Base-by-base conservation (phyloP, 768 basidiomycete genomes). In the Xerocomellus chrysenteron region DNA sequence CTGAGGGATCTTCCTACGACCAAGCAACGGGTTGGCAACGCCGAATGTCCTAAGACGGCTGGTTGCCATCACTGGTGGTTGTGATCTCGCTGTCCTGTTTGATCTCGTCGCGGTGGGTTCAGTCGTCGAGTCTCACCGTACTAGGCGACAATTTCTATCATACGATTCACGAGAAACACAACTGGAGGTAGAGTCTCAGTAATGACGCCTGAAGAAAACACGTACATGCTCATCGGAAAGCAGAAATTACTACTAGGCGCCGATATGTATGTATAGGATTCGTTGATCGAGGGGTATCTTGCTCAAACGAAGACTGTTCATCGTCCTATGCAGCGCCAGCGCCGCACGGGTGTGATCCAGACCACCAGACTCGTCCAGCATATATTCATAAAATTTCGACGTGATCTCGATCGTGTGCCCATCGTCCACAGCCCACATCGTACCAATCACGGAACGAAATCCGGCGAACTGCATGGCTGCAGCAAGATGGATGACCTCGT, bases 351-450 rank as follows among this genome's bases (percentile, higher is more conserved):
- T 52, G 39, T 50, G 52, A 39, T 60, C 58, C 24, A 56, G 11
- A 16, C 28, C 36, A 5, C 46, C 56, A n/a, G 42, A 28, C 21
- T 40, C 50, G 26, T 46, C 58, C 2, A 58, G 3, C 42, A 60
- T 35, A 3, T 46, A 6, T 5, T 32, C 26, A 30, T 60, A 58
- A 39, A 60, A 60, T 11, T 11, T 26, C 0, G 46, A 49, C 11
- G 47, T 45, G 13, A 54, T 43, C 35, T 19, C 33, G 7, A 26
- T 41, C 9, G 47, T 32, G 24, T 53, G 43, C 14, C 17, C 47
- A 28, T 60, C 56, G n/a, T 58, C 59, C 44, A 58, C 59, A 10
- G 51, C 56, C 51, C 51, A 60, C 59, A 60, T 58, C 35, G 52
- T 59, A 14, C 51, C 61, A 21, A 61, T 55, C 2, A 61, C 60